These are phyloP conservation scores for Rosa rugosa DNA, from an alignment of 306 rosid species.

Conservation along the genomic window DNA sequence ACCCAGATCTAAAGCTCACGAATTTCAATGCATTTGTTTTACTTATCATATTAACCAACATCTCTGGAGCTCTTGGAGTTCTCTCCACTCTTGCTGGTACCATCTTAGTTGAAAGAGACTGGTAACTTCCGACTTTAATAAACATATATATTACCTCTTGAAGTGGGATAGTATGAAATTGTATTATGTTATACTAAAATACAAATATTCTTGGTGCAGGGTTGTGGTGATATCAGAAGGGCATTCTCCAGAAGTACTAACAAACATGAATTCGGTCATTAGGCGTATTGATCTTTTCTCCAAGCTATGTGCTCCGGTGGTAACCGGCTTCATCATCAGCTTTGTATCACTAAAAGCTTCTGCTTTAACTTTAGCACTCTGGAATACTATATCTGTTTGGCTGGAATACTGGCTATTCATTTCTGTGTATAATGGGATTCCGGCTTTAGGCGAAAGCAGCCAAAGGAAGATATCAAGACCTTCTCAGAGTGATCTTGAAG, in stretches of 20 bases:
- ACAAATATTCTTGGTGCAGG: slow-evolving; percentile 43
- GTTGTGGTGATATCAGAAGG: slow-evolving; percentile 82
- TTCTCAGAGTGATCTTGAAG: slow-evolving; percentile 32
- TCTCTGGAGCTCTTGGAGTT: slow-evolving; percentile 74
- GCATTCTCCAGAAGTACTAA: slow-evolving; percentile 57
- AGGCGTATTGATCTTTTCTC: slow-evolving; percentile 82
- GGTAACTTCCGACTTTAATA: slow-evolving; percentile 46
- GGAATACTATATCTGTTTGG: slow-evolving; percentile 74
- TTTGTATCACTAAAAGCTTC: slow-evolving; percentile 80
- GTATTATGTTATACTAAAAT: neutral
- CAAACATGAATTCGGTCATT: slow-evolving; percentile 63
- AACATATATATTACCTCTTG: neutral
- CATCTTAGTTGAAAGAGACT: slow-evolving; percentile 91
- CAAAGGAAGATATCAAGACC: slow-evolving; percentile 47
- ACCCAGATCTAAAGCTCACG: slow-evolving; percentile 54
- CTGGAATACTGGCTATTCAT: slow-evolving; percentile 81
- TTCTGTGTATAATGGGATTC: slow-evolving; percentile 76
- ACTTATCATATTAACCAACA: slow-evolving; percentile 55
- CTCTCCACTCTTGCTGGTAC: slow-evolving; percentile 88
- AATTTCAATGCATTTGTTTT: slow-evolving; percentile 50
- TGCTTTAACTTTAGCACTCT: slow-evolving; percentile 68
- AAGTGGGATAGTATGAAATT: neutral
- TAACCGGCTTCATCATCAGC: slow-evolving; percentile 82
- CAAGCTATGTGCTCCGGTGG: slow-evolving; percentile 81
- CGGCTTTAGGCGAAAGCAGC: slow-evolving; percentile 59